These are phyloP conservation scores for Oxyria digyna DNA, from an alignment of 148 eudicot genomes.

Conservation along the genomic window DNA sequence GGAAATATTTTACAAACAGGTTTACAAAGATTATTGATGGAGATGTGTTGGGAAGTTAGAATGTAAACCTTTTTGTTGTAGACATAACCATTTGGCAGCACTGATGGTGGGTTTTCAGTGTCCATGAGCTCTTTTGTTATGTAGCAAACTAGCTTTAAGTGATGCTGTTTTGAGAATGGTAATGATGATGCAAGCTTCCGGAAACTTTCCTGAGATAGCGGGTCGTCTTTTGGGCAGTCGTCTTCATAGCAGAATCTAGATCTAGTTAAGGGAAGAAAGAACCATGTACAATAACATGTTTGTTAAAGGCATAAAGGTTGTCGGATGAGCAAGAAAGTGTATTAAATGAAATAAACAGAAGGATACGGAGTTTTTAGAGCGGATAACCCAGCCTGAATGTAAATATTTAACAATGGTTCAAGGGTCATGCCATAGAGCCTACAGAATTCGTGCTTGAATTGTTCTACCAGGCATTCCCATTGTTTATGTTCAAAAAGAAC, in stretches of 20 bases:
- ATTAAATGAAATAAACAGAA: constrained; percentile 8
- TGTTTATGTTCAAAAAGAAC: too few relatives aligned
- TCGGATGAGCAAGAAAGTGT: neutral
- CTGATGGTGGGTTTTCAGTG: constrained; percentile 97
- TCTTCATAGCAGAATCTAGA: constrained; percentile 82
- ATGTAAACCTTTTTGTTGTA: constrained; percentile 81
- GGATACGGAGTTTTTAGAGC: constrained; percentile 99
- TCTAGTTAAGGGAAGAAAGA: constrained; percentile 8
- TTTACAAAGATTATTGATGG: neutral
- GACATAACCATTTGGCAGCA: constrained; percentile 89
- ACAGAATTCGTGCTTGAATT: constrained; percentile 93
- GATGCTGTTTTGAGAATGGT: constrained; percentile 99
- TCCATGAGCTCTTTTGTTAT: constrained; percentile 96
- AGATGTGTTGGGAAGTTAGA: neutral
- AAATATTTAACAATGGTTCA: constrained; percentile 85
- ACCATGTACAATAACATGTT: neutral
- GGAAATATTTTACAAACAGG: too few relatives aligned
- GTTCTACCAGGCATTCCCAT: too few relatives aligned
- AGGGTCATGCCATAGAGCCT: constrained; percentile 88
- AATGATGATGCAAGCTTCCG: constrained; percentile 69
- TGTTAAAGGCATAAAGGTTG: too few relatives aligned
- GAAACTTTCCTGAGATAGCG: constrained; percentile 87
- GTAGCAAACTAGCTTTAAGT: constrained; percentile 92
- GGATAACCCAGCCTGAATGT: constrained; percentile 92
- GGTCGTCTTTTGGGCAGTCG: constrained; percentile 91